These are phyloP conservation scores for Talaromyces funiculosus DNA, from an alignment of 2,329 filamentous ascomycete genomes.

Conservation along the genomic window DNA sequence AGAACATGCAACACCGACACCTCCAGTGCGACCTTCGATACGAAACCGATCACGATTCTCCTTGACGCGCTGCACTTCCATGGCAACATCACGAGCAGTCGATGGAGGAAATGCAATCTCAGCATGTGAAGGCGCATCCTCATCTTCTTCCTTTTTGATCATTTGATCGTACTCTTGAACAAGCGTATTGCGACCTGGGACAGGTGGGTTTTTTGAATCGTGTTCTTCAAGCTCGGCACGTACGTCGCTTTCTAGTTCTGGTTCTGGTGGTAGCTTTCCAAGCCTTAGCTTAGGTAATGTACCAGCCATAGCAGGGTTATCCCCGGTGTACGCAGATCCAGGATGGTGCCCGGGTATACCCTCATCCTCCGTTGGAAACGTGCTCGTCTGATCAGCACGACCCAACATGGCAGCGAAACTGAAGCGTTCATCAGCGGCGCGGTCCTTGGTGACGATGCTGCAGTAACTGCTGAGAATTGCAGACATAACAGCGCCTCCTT, in stretches of 20 bases:
- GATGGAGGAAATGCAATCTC: constrained; percentile 84
- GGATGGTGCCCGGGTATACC: constrained; percentile 63
- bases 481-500: constrained; percentile 72
- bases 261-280: constrained; percentile 76
- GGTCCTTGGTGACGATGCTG: constrained; percentile 55
- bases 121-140: constrained; percentile 70
- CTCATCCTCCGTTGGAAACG: constrained; percentile 61
- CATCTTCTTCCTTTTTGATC: constrained; percentile 82
- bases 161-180: constrained; percentile 83
- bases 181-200: constrained; percentile 64
- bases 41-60: constrained; percentile 89
- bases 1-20: constrained; percentile 74
- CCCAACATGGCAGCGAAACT: constrained; percentile 57
- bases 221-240: constrained; percentile 81
- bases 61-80: constrained; percentile 89
- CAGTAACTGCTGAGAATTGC: constrained; percentile 62
- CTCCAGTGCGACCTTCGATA: constrained; percentile 77
- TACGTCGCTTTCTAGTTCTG: constrained; percentile 75
- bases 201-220: constrained; percentile 69
- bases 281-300: constrained; percentile 63
- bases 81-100: constrained; percentile 79
- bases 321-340: constrained; percentile 56
- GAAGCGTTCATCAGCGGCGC: constrained; percentile 52
- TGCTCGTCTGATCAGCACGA: constrained; percentile 48
- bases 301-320: constrained; percentile 51